Evolutionary conservation across 2,329 filamentous ascomycete species (phyloP).

Genomic region (Alternaria conjuncta): DNA sequence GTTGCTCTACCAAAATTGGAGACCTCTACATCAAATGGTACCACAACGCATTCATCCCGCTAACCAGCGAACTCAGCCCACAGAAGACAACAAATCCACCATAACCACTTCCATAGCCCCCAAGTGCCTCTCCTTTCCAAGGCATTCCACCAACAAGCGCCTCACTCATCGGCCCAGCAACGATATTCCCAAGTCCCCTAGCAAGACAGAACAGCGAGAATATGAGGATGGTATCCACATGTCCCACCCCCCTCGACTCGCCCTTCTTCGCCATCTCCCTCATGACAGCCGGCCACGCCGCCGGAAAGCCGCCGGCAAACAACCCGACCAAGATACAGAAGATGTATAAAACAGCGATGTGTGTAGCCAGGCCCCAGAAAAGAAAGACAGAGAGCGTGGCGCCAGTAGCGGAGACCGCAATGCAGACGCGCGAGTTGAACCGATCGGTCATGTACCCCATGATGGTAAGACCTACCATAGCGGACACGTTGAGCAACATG

Average conservation of each 20-base stretch:
- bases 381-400: slow-evolving; percentile 51
- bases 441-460: background rate
- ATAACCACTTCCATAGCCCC: slow-evolving; percentile 1
- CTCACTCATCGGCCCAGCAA: background rate
- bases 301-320: slow-evolving; percentile 33
- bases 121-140: background rate
- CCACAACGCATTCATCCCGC: background rate
- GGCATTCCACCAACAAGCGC: background rate
- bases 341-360: slow-evolving; percentile 39
- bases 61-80: background rate
- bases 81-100: slow-evolving; percentile 2
- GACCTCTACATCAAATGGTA: background rate
- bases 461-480: background rate
- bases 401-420: slow-evolving; percentile 51
- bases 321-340: slow-evolving; percentile 45
- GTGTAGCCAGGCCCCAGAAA: slow-evolving; percentile 55
- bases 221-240: slow-evolving; percentile 1
- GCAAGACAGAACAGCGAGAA: background rate
- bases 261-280: background rate
- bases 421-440: slow-evolving; percentile 50
- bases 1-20: background rate
- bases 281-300: slow-evolving; percentile 33
- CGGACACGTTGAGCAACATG: background rate
- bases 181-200: background rate
- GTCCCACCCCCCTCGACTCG: background rate